phyloP scores from a whole-genome alignment of 805 yeast genomes.

The Monosporozyma aquatica region DNA sequence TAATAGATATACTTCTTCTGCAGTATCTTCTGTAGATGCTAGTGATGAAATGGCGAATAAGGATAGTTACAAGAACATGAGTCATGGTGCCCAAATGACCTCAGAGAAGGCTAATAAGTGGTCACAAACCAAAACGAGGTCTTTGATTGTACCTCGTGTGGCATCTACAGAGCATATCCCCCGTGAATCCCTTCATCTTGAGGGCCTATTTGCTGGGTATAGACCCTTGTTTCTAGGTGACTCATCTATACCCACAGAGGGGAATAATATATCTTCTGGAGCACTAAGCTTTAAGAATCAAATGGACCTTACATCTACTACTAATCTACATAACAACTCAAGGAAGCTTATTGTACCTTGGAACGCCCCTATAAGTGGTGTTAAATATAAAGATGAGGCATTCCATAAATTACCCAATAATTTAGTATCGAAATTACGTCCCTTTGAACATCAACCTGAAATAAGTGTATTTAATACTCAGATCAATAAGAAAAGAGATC shows the following conservation, averaged over 20 bases:
- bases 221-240: constrained; percentile 38
- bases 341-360: constrained; percentile 31
- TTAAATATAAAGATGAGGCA: constrained; percentile 25
- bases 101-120: too few species aligned
- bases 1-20: too few species aligned
- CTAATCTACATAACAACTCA: neutral
- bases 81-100: too few species aligned
- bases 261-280: constrained; percentile 2
- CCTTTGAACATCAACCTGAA: constrained; percentile 38
- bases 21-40: neutral
- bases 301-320: too few species aligned
- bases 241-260: constrained; percentile 12
- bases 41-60: neutral
- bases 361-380: constrained; percentile 34
- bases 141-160: constrained; percentile 23
- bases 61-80: neutral
- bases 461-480: neutral
- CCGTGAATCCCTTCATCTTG: constrained; percentile 24
- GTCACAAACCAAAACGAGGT: neutral
- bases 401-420: constrained; percentile 31
- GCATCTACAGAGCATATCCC: constrained; percentile 25
- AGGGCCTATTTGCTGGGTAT: constrained; percentile 39
- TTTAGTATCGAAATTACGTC: constrained; percentile 30
- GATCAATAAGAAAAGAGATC: constrained; percentile 47
- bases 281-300: too few species aligned